phyloP scores from a whole-genome alignment of 371 early-diverging fungal species.

The Apophysomyces ossiformis region DNA sequence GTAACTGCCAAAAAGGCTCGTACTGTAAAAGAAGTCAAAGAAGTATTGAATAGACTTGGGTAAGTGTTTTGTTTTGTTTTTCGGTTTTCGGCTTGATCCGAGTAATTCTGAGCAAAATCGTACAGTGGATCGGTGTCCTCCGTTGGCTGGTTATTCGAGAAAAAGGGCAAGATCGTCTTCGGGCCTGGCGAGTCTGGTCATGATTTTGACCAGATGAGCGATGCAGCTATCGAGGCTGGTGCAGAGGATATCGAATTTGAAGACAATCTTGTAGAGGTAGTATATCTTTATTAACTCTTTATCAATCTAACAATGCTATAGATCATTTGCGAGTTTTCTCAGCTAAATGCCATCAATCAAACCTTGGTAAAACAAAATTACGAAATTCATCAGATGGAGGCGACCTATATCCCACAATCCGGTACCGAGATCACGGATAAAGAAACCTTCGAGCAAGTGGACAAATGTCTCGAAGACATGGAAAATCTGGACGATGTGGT shows the following conservation, averaged over 20 bases:
- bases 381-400: slow-evolving; percentile 49
- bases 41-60: slow-evolving; percentile 60
- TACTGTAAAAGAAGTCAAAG: slow-evolving; percentile 71
- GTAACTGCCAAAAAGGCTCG: slow-evolving; percentile 68
- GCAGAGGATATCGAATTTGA: slow-evolving; percentile 62
- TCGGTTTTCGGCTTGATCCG: not conserved
- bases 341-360: slow-evolving; percentile 43
- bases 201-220: slow-evolving; percentile 60
- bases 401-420: slow-evolving; percentile 50
- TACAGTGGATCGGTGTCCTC: slow-evolving; percentile 60
- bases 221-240: slow-evolving; percentile 62
- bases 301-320: slow-evolving; percentile 7
- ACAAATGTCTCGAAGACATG: slow-evolving; percentile 52
- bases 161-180: slow-evolving; percentile 58
- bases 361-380: slow-evolving; percentile 40
- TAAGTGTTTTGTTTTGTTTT: slow-evolving; percentile 20
- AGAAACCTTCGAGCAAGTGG: slow-evolving; percentile 42
- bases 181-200: slow-evolving; percentile 45
- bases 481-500: slow-evolving; percentile 63
- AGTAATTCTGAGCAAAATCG: no score
- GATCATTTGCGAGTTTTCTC: slow-evolving; percentile 56
- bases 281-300: not conserved
- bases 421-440: slow-evolving; percentile 41
- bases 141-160: slow-evolving; percentile 67
- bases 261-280: slow-evolving; percentile 46